Conservation (phyloP, 306 rosid species). For the Phaseolus lunatus region DNA sequence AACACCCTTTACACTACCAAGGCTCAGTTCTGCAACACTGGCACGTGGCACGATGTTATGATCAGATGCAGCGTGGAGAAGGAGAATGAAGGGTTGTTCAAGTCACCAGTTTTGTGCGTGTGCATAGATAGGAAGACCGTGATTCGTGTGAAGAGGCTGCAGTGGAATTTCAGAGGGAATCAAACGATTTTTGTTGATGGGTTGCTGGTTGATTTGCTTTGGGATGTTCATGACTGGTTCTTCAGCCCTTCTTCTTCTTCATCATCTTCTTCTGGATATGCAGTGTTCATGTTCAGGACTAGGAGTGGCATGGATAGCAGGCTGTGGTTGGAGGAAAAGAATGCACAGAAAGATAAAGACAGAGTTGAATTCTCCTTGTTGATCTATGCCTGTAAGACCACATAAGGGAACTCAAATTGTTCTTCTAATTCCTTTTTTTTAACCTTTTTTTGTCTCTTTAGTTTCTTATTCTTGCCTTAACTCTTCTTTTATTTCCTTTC, state of each 20-base stretch:
- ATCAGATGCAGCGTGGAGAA: constrained; percentile 68
- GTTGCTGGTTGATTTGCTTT: constrained; percentile 84
- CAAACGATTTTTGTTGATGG: constrained; percentile 92
- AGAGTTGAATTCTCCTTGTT: constrained; percentile 78
- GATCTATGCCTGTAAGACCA: constrained; percentile 90
- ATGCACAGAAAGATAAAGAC: constrained; percentile 62
- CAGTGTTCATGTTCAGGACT: constrained; percentile 91
- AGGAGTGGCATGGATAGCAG: constrained; percentile 91
- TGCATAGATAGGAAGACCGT: constrained; percentile 81
- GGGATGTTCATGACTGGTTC: constrained; percentile 99
- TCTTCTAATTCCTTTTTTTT: background rate
- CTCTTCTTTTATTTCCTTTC: constrained; percentile 30
- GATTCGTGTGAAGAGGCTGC: constrained; percentile 84
- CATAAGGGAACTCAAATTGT: constrained; percentile 35
- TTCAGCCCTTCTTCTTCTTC: constrained; percentile 56
- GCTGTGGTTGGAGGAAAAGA: constrained; percentile 86
- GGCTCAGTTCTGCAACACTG: constrained; percentile 76
- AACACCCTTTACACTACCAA: constrained; percentile 64
- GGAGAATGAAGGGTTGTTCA: constrained; percentile 59
- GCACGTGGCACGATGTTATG: constrained; percentile 70
- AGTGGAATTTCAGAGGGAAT: constrained; percentile 96
- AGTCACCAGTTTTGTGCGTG: constrained; percentile 61
- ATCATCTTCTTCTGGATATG: constrained; percentile 49
- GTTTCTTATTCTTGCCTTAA: background rate
- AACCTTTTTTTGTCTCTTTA: background rate